Conservation (phyloP, 2,329 filamentous ascomycete species). For the Emmonsiellopsis sp. region DNA sequence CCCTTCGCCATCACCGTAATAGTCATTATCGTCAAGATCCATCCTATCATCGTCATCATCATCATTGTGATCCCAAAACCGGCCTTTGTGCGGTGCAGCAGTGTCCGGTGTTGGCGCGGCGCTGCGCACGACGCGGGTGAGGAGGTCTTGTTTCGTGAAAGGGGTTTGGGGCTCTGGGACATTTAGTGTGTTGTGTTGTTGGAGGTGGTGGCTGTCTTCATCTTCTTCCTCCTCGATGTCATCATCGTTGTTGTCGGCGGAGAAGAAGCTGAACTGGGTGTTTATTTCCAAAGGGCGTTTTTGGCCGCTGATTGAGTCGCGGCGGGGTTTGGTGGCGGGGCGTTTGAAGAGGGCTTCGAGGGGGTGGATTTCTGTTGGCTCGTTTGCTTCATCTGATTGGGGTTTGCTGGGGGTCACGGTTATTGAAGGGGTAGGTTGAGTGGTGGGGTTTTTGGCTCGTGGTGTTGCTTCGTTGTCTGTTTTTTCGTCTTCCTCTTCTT, state of each 20-base stretch:
- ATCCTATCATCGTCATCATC: constrained; percentile 11
- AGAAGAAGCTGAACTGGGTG: constrained; percentile 73
- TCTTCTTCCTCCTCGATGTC: constrained; percentile 40
- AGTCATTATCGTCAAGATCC: constrained; percentile 12
- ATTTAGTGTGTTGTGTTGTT: not conserved
- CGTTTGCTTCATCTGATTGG: constrained; percentile 36
- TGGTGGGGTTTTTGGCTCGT: constrained; percentile 5
- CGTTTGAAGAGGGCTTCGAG: constrained; percentile 89
- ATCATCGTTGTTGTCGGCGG: constrained; percentile 42
- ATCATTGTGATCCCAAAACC: constrained; percentile 20
- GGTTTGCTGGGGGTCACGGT: constrained; percentile 34
- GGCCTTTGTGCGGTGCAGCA: constrained; percentile 52
- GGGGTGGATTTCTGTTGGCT: constrained; percentile 58
- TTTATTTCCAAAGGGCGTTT: constrained; percentile 35
- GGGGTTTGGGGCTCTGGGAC: constrained; percentile 61
- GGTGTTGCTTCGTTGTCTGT: not conserved
- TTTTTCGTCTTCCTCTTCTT: constrained; percentile 17
- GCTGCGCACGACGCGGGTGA: constrained; percentile 60
- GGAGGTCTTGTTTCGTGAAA: constrained; percentile 68
- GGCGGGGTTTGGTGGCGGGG: constrained; percentile 33
- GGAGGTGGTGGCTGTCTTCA: constrained; percentile 8
- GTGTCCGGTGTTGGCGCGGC: constrained; percentile 94
- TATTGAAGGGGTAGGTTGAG: not conserved
- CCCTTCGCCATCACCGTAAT: constrained; percentile 3
- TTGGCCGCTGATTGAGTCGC: constrained; percentile 11